Conservation (phyloP, 2,329 filamentous ascomycete genomes). For the Aureobasidium leucospermi region DNA sequence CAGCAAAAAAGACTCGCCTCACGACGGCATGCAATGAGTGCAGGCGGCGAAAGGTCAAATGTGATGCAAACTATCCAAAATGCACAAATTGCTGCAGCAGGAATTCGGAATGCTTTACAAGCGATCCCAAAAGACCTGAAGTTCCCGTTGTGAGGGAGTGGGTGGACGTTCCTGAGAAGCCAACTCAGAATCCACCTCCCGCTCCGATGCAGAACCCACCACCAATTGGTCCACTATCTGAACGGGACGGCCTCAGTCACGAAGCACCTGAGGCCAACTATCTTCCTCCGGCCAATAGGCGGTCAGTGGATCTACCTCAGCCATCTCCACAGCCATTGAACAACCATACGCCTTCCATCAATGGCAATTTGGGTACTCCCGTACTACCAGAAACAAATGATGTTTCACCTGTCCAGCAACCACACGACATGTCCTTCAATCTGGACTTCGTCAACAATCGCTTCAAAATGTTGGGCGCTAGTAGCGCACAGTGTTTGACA, state of each 20-base stretch:
- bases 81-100: conserved; percentile 6
- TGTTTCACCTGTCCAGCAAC: conserved; percentile 3
- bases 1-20: conserved; percentile 4
- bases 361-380: background rate
- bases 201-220: background rate
- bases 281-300: background rate
- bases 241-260: background rate
- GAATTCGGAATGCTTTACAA: conserved; percentile 9
- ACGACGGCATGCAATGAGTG: conserved; percentile 16
- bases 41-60: conserved; percentile 14
- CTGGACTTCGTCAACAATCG: conserved; percentile 10
- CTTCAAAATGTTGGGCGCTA: conserved; percentile 10
- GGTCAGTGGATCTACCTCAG: background rate
- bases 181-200: background rate
- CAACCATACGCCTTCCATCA: background rate
- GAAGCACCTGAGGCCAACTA: background rate
- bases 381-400: background rate
- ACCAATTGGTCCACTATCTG: background rate
- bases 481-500: conserved; percentile 8
- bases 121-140: conserved; percentile 10
- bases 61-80: conserved; percentile 15
- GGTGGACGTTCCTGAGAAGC: background rate
- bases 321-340: background rate
- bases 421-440: conserved; percentile 10
- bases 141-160: conserved; percentile 1